Base-by-base conservation (phyloP, 495 filamentous ascomycete species). In the Podospora bellae-mahoneyi region DNA sequence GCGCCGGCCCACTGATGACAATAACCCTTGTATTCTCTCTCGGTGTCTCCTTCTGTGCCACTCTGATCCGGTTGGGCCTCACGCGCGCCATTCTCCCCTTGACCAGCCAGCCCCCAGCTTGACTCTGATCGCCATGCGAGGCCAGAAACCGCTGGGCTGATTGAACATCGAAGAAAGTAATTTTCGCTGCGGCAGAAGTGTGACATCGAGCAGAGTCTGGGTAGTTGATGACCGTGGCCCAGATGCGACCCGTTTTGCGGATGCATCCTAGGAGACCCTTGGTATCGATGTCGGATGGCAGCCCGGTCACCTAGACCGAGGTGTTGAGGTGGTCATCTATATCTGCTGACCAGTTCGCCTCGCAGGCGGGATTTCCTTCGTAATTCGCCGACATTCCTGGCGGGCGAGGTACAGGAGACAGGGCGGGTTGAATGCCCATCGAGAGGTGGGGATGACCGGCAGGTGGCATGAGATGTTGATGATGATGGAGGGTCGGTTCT, bases 131-230 rank as follows among this genome's bases (percentile, higher is more conserved):
- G 4, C 39, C 13, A 10, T 48, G 18, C 0, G 6, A 48, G 15
- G 39, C 39, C 13, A 48, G 2, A 10, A 48, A 18, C 1, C 39
- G 5, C 39, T 60, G 28, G 0, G 74, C 73, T 0, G 72, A 73
- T 0, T 32, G 39, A 3, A 70, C 44, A 1, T 72, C 71, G 58
- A 82, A 80, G 69, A 81, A 82, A 1, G 76, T 74, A 1, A 82
- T 67, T 62, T 80, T 80, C 0, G 79, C 79, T 0, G 77, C 79
- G 1, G 71, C 64, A 0, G 69, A 73, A 0, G 20, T 28, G 61
- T 78, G 67, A 0, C 55, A 15, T 26, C 23, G 20, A n/a, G 26
- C 20, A 6, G 57, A 13, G 3, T 66, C 55, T 0, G 78, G 74
- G 0, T 62, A 65, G 23, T 75, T 77, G 61, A 82, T 75, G 23